Evolutionary conservation across 2,329 filamentous ascomycete genomes (phyloP).

Genomic region (Ascochyta koolunga): DNA sequence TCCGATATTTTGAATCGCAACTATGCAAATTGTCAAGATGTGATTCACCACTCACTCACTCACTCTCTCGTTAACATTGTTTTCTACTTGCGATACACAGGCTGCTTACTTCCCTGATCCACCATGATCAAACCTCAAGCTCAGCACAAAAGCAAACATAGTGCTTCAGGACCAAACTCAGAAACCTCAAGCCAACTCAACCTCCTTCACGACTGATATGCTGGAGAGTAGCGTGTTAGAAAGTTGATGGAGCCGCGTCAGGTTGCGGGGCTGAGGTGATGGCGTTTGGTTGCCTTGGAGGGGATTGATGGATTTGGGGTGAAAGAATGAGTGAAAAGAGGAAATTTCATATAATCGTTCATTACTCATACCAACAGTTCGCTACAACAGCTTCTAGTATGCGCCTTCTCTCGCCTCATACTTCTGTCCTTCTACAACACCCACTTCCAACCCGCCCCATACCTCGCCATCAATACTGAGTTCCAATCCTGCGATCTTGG

Average conservation of each 20-base stretch:
- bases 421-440: slow-evolving; percentile 53
- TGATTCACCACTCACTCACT: no score
- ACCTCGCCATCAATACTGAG: slow-evolving; percentile 59
- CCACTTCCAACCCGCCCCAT: slow-evolving; percentile 57
- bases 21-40: no score
- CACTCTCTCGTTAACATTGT: no score
- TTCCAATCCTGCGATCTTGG: slow-evolving; percentile 61
- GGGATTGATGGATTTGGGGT: neutral
- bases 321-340: neutral
- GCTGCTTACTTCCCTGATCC: no score
- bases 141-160: no score
- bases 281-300: slow-evolving; percentile 17
- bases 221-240: slow-evolving; percentile 13
- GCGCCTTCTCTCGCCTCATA: slow-evolving; percentile 57
- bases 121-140: no score
- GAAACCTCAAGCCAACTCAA: no score
- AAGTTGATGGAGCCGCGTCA: slow-evolving; percentile 14
- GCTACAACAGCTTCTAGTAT: slow-evolving; percentile 50
- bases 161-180: no score
- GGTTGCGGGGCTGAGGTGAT: slow-evolving; percentile 20
- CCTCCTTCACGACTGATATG: no score
- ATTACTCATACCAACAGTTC: neutral
- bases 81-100: no score
- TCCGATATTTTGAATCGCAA: no score
- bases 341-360: neutral